Base-by-base conservation (phyloP, 2,329 filamentous ascomycete genomes). In the Hypoxylon sp. region DNA sequence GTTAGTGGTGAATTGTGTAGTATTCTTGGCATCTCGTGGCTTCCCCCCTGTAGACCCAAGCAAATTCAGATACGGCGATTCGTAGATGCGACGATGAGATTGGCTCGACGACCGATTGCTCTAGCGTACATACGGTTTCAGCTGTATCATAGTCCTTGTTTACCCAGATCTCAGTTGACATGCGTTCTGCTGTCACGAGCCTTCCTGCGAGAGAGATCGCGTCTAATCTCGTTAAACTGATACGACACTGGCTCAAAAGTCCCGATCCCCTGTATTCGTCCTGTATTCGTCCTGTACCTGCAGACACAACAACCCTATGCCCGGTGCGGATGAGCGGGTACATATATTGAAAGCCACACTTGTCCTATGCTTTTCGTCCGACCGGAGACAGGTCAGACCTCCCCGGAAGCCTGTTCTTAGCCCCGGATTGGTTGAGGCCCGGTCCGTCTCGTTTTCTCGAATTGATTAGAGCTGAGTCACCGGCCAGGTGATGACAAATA, bases 1-100 rank as follows among this genome's bases (percentile, higher is more conserved):
- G 28, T 25, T 14, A 30, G 6, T 30, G 28, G 28, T 30, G 55
- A 17, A 19, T 38, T 10, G 21, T 38, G n/a, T n/a, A 14, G 38
- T 30, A 56, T 30, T 45, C 64, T 56, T 67, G 64, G 60, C 59
- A 38, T 58, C 64, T 62, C 66, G 62, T 68, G 62, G 66, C 64
- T 48, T 34, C 34, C 60, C 58, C 60, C 58, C 36, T 53, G 48
- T 17, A 46, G 43, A 25, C 41, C 41, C 52, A 58, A 53, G 50
- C 45, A 46, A 17, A 10, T 23, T 14, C 2, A 23, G 19, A 63
- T 23, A 57, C 51, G 61, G 17, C n/a, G 30, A 49, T 30, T 25
- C 45, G 36, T 41, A 58, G 48, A 59, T 36, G n/a, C 49, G 17
- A 13, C 34, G 51, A 68, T 58, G 4, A 63, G 60, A 65, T 68